Percentiles rank a stretch among this genome's conserved stretches.
Conservation (phyloP, 306 rosid genomes). For the Prosopis cineraria region DNA sequence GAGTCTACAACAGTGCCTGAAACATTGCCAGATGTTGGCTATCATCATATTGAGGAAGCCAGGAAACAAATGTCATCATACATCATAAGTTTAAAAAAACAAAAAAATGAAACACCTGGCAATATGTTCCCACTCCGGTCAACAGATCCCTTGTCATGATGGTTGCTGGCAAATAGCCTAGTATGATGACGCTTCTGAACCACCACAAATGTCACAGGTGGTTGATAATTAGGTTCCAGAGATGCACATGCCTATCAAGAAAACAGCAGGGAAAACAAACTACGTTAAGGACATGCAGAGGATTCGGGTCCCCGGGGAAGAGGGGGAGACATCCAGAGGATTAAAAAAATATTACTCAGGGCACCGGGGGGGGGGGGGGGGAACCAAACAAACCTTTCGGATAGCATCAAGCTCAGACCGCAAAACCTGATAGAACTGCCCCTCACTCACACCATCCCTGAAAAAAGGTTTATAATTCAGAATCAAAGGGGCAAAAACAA, state of each 20-base stretch:
- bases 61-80: not conserved
- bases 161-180: slow-evolving; percentile 76
- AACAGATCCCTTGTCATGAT: slow-evolving; percentile 72
- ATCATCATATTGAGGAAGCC: not conserved
- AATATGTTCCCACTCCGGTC: slow-evolving; percentile 92
- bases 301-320: no score
- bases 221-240: slow-evolving; percentile 91
- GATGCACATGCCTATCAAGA: slow-evolving; percentile 82
- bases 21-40: not conserved
- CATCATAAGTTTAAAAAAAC: not conserved
- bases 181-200: slow-evolving; percentile 98
- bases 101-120: slow-evolving; percentile 61
- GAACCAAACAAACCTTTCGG: slow-evolving; percentile 70
- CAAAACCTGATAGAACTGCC: slow-evolving; percentile 94
- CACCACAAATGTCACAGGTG: slow-evolving; percentile 88
- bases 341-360: no score
- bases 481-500: not conserved
- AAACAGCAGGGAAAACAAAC: not conserved
- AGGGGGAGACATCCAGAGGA: no score
- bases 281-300: not conserved
- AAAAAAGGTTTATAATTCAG: not conserved
- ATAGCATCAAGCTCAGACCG: slow-evolving; percentile 91
- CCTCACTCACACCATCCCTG: slow-evolving; percentile 99
- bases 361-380: not conserved
- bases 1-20: slow-evolving; percentile 96